Conservation (phyloP, 192 early-diverging fungal genomes). For the Rhizophagus sp. region DNA sequence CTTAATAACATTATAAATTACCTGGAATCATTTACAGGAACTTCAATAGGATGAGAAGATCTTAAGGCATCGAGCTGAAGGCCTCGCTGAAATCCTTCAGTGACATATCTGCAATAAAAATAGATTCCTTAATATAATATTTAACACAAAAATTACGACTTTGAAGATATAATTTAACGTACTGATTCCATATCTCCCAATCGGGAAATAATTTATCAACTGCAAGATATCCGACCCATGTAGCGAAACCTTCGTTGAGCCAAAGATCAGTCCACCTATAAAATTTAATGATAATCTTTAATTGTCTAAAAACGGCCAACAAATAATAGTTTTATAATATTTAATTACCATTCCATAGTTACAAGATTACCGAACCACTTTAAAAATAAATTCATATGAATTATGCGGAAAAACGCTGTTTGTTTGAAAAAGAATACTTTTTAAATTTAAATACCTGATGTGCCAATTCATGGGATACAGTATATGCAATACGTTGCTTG, state of each 20-base stretch:
- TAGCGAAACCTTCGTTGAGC: conserved; percentile 98
- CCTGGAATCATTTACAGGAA: conserved; percentile 74
- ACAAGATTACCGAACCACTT: conserved; percentile 94
- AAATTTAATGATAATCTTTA: background rate
- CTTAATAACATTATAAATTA: background rate
- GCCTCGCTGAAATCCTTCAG: conserved; percentile 74
- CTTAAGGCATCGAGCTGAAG: conserved; percentile 80
- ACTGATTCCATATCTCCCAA: conserved; percentile 88
- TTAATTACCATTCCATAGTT: conserved; percentile 79
- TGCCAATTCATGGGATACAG: conserved; percentile 88
- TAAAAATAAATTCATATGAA: background rate
- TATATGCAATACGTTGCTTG: conserved; percentile 86
- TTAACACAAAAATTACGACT: background rate
- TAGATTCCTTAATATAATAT: background rate
- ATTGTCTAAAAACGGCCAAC: background rate
- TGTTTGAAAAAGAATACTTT: too few species aligned
- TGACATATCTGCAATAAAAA: conserved; percentile 59
- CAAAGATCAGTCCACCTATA: conserved; percentile 85
- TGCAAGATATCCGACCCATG: conserved; percentile 90
- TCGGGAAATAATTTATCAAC: conserved; percentile 91
- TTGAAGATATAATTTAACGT: background rate
- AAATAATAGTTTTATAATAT: background rate
- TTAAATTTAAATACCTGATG: conserved; percentile 50
- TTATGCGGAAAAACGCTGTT: background rate
- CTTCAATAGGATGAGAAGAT: conserved; percentile 91